Percentiles rank a stretch among this genome's conserved stretches.
Evolutionary conservation across 2,329 filamentous ascomycete genomes (phyloP).

Genomic region (Stagonosporopsis chrysanthemi): DNA sequence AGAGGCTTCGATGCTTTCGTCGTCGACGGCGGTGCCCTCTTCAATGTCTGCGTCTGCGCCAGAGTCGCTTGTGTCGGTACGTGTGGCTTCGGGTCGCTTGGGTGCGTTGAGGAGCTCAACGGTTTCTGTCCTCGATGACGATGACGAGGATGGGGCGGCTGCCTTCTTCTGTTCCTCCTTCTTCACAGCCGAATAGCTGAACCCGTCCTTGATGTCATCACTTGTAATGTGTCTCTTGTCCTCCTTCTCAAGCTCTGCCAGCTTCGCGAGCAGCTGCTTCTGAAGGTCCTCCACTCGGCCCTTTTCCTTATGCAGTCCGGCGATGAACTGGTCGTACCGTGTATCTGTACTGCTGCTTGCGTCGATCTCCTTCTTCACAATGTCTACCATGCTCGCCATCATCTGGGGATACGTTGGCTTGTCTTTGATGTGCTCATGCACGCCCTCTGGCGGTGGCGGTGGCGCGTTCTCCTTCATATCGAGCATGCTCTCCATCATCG

Average conservation of each 20-base stretch:
- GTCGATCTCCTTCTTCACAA: conserved; percentile 86
- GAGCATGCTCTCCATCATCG: conserved; percentile 80
- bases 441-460: conserved; percentile 79
- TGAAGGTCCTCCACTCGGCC: conserved; percentile 81
- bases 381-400: conserved; percentile 95
- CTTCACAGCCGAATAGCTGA: conserved; percentile 82
- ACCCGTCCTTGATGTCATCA: conserved; percentile 85
- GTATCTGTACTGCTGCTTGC: conserved; percentile 71
- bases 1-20: conserved; percentile 76
- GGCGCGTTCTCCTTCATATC: conserved; percentile 64
- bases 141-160: conserved; percentile 34
- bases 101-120: conserved; percentile 80
- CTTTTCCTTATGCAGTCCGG: conserved; percentile 78
- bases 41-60: conserved; percentile 70
- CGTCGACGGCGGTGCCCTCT: conserved; percentile 55
- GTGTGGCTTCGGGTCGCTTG: conserved; percentile 46
- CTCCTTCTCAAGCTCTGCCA: conserved; percentile 83
- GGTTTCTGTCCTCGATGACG: conserved; percentile 32
- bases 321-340: conserved; percentile 77
- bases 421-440: conserved; percentile 76
- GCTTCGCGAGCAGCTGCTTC: conserved; percentile 73
- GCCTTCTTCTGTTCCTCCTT: conserved; percentile 34
- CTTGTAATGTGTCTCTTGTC: conserved; percentile 93
- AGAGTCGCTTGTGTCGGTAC: conserved; percentile 56
- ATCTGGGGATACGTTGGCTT: conserved; percentile 92